Conservation (phyloP, 371 early-diverging fungal genomes). For the Rhizopus stolonifer region DNA sequence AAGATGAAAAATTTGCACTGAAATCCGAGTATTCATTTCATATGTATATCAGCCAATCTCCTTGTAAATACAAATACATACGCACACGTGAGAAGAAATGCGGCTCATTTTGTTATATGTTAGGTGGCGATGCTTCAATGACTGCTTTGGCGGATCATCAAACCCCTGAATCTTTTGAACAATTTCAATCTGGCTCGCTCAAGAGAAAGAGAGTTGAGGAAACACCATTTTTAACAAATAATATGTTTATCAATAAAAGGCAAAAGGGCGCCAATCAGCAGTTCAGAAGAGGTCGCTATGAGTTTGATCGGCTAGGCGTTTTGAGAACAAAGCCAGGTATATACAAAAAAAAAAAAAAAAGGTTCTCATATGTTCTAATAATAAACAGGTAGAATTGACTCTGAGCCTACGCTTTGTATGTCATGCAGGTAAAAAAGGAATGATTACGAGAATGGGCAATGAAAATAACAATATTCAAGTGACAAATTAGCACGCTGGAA, state of each 20-base stretch:
- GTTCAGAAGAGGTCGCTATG: slow-evolving; percentile 61
- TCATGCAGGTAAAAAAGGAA: slow-evolving; percentile 67
- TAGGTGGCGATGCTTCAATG: slow-evolving; percentile 83
- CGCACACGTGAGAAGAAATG: neutral
- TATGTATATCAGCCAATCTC: slow-evolving; percentile 76
- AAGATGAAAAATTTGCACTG: slow-evolving; percentile 9
- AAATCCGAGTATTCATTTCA: slow-evolving; percentile 48
- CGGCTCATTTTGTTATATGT: neutral
- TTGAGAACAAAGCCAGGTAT: slow-evolving; percentile 81
- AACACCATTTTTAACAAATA: slow-evolving; percentile 18
- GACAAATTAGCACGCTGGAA: slow-evolving; percentile 90
- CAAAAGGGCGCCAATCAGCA: slow-evolving; percentile 21
- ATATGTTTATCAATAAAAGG: slow-evolving; percentile 37
- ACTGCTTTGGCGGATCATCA: slow-evolving; percentile 54
- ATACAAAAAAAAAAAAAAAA: too few relatives aligned
- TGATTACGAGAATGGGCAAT: neutral
- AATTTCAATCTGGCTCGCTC: slow-evolving; percentile 35
- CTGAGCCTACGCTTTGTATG: slow-evolving; percentile 79
- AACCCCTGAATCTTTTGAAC: slow-evolving; percentile 46
- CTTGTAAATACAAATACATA: slow-evolving; percentile 51
- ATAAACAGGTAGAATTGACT: slow-evolving; percentile 61
- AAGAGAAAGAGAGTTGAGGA: slow-evolving; percentile 27
- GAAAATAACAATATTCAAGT: slow-evolving; percentile 30
- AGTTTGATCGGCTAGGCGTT: slow-evolving; percentile 53
- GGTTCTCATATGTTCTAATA: too few relatives aligned